Evolutionary conservation across 2,329 filamentous ascomycete species (phyloP), one percentile per base, ranked within the genome.

Genomic region (Venturia pyrina): DNA sequence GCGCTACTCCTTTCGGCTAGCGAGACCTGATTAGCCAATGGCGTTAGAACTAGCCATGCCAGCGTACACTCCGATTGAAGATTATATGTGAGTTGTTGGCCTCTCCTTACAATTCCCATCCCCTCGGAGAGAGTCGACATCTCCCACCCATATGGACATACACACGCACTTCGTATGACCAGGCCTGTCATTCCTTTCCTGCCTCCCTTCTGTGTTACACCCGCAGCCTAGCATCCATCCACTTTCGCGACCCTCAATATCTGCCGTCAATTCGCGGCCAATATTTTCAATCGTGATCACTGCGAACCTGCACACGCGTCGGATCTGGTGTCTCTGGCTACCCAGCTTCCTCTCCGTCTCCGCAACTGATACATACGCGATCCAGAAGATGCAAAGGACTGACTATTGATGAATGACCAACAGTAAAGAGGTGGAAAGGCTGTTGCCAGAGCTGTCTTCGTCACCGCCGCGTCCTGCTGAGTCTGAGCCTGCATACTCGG

Each of bases 371-470:
- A 59, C 19, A 37, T 37, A 57, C 53, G 53, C 53, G 53, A 37
- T 21, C 53, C 15, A 37, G 53, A 56, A 59, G 28, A 59, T 59
- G 53, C 53, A 59, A 37, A 37, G 32, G 32, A 59, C 28, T 59
- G 62, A 28, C n/a, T 64, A 21, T 64, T 64, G 32, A 64, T 64
- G 62, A 64, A 64, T 64, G 62, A 64, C 41, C 62, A 50, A 37
- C 62, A 50, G 62, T 64, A 64, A 64, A 64, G 62, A 64, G 44
- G 62, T 50, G 34, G 41, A 40, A 64, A 46, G 62, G 62, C 62
- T 53, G 6, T 44, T 15, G 62, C 41, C 32, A 43, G 62, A 63
- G 41, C 62, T 46, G 41, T 34, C 62, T 48, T 63, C 62, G 43
- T 64, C 62, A 34, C 62, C 44, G 44, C 44, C 43, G 32, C 28